Evolutionary conservation across 371 early-diverging fungal species (phyloP).

Genomic region (Choanephora cucurbitarum): DNA sequence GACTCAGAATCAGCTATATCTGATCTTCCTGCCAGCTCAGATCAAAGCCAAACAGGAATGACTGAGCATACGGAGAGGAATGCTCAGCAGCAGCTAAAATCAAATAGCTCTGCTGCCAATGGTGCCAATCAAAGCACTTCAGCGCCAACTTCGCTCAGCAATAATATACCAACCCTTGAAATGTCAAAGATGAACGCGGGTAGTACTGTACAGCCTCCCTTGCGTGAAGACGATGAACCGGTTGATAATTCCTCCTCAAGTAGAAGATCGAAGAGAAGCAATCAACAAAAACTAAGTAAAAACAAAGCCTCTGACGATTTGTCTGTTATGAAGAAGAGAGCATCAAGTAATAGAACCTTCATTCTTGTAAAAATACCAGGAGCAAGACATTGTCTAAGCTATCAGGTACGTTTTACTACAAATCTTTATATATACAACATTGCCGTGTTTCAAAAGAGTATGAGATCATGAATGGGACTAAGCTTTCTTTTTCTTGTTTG

Average conservation of each 20-base stretch:
- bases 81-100: neutral
- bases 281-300: conserved; percentile 10
- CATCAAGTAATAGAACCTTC: conserved; percentile 65
- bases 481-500: neutral
- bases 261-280: conserved; percentile 12
- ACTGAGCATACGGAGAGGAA: neutral
- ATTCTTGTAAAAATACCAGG: conserved; percentile 75
- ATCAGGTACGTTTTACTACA: conserved; percentile 49
- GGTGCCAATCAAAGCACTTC: neutral
- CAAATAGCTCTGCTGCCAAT: neutral
- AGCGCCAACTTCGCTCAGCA: neutral
- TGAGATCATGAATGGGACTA: too few relatives aligned
- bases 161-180: neutral
- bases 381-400: conserved; percentile 66
- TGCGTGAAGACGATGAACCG: neutral
- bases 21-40: neutral
- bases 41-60: neutral
- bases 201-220: neutral
- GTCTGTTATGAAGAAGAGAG: conserved; percentile 66
- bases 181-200: neutral
- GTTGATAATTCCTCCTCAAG: neutral
- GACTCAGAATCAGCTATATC: neutral
- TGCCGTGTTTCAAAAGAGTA: too few relatives aligned
- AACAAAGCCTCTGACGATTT: conserved; percentile 29
- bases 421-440: too few relatives aligned